A percentile compares a stretch with the other conserved stretches of the same genome.
Conservation (phyloP, 768 basidiomycete genomes). For the Gyrodon lividus region DNA sequence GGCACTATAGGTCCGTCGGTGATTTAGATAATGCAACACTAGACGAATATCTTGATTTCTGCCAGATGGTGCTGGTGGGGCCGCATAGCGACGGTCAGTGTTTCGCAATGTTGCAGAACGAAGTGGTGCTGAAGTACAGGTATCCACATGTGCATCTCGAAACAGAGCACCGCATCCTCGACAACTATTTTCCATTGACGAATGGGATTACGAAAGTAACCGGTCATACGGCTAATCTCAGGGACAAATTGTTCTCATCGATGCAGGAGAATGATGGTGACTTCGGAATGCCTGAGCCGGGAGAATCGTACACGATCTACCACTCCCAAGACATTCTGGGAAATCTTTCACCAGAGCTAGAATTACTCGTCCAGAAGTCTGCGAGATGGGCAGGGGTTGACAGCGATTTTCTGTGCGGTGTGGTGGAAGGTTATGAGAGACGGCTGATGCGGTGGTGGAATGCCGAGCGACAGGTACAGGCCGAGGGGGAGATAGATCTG, state of each 20-base stretch:
- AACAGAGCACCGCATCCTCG: constrained; percentile 35
- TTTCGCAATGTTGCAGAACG: constrained; percentile 8
- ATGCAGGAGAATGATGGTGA: constrained; percentile 8
- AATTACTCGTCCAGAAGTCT: constrained; percentile 48
- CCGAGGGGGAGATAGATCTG: constrained; percentile 15
- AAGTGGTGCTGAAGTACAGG: constrained; percentile 9
- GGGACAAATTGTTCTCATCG: constrained; percentile 10
- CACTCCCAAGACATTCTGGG: constrained; percentile 68
- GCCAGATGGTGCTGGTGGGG: constrained; percentile 51
- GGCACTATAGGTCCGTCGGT: constrained; percentile 45
- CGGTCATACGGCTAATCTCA: neutral
- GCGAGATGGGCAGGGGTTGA: constrained; percentile 56
- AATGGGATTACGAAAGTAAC: neutral
- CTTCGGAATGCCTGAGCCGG: constrained; percentile 42
- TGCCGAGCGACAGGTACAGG: constrained; percentile 16
- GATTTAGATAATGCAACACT: constrained; percentile 50
- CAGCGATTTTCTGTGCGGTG: constrained; percentile 47
- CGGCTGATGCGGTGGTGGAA: constrained; percentile 55
- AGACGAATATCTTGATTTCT: constrained; percentile 68
- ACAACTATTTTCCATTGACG: constrained; percentile 42
- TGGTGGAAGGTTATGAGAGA: constrained; percentile 68
- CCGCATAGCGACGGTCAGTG: constrained; percentile 26
- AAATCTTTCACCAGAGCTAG: constrained; percentile 49
- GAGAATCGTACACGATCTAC: constrained; percentile 63
- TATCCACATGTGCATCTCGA: constrained; percentile 2